phyloP scores from a whole-genome alignment of 768 basidiomycete genomes.

The Mycena pura region DNA sequence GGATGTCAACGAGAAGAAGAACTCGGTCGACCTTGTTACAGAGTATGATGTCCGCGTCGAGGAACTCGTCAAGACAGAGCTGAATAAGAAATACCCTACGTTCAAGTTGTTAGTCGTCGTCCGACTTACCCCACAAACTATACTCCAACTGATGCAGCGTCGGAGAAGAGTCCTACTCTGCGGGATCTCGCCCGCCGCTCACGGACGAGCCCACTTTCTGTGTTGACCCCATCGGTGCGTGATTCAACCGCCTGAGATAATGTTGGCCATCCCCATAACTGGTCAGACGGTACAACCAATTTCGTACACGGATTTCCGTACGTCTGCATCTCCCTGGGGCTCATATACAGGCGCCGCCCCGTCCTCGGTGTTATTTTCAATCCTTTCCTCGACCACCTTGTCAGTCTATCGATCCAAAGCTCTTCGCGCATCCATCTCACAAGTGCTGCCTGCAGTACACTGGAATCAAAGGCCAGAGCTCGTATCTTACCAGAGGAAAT shows the following conservation, averaged over 20 bases:
- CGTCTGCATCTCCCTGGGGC: constrained; percentile 89
- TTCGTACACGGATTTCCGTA: constrained; percentile 88
- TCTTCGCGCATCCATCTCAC: background rate
- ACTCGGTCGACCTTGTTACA: constrained; percentile 93
- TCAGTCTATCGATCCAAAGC: constrained; percentile 36
- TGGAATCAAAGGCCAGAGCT: constrained; percentile 79
- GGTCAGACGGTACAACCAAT: constrained; percentile 85
- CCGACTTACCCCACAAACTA: no score
- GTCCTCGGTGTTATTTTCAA: constrained; percentile 93
- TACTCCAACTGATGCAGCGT: constrained; percentile 60
- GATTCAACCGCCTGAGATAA: background rate
- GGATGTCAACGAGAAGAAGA: constrained; percentile 84
- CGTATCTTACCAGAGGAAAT: constrained; percentile 66
- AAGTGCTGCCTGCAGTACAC: constrained; percentile 60
- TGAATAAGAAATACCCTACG: constrained; percentile 68
- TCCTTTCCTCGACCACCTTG: constrained; percentile 87
- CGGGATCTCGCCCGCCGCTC: constrained; percentile 70
- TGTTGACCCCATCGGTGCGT: constrained; percentile 89
- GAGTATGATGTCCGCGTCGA: constrained; percentile 94
- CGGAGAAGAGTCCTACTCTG: constrained; percentile 91
- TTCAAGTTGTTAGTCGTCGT: constrained; percentile 91
- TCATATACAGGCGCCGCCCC: constrained; percentile 82
- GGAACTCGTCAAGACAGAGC: constrained; percentile 76
- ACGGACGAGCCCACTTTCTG: constrained; percentile 95
- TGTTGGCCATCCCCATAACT: background rate